Evolutionary conservation across 768 basidiomycete genomes (phyloP).

Genomic region (Postia placenta): DNA sequence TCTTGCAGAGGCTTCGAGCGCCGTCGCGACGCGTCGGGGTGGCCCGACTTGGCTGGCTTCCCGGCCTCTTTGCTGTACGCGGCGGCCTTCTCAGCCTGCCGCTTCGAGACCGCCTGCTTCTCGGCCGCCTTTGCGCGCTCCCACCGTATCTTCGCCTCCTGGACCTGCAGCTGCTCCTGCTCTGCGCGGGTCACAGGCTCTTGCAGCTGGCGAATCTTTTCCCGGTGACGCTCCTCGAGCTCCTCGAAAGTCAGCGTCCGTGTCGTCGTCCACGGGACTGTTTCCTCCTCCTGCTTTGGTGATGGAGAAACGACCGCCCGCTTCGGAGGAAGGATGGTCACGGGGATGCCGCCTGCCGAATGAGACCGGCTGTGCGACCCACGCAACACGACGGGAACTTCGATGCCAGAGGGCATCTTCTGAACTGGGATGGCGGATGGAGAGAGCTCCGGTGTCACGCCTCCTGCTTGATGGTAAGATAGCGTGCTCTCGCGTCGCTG

Average conservation of each 20-base stretch:
- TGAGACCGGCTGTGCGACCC: conserved; percentile 18
- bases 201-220: conserved; percentile 79
- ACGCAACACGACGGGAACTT: conserved; percentile 33
- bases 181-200: conserved; percentile 77
- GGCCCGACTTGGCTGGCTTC: conserved; percentile 26
- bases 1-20: conserved; percentile 4
- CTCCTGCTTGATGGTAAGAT: conserved; percentile 25
- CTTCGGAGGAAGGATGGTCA: conserved; percentile 41
- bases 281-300: conserved; percentile 41
- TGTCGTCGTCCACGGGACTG: conserved; percentile 25
- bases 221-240: conserved; percentile 76
- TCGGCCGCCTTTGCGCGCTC: conserved; percentile 71
- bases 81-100: conserved; percentile 65
- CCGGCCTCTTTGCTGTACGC: conserved; percentile 35
- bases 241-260: conserved; percentile 83
- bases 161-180: conserved; percentile 69
- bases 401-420: conserved; percentile 28
- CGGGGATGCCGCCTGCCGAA: conserved; percentile 32
- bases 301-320: conserved; percentile 28
- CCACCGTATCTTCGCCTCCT: conserved; percentile 77
- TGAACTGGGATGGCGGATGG: background rate
- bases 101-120: conserved; percentile 63
- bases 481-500: conserved; percentile 68
- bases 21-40: background rate
- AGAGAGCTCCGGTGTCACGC: background rate